Conservation (phyloP, 1,139 yeast genomes). For the Kodamaea derodonti region DNA sequence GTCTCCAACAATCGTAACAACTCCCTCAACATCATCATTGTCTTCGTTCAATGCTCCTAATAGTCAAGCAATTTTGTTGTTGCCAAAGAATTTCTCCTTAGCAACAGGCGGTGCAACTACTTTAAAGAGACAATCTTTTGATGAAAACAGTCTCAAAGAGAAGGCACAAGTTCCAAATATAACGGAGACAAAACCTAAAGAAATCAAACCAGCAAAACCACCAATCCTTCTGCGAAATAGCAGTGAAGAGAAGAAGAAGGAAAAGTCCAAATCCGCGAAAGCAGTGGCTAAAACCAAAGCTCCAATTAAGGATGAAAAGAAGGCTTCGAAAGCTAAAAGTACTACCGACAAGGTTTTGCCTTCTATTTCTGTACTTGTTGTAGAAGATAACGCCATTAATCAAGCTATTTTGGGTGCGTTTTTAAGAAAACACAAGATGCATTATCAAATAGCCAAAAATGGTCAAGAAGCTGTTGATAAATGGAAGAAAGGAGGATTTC, state of each 20-base stretch:
- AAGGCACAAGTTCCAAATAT: not conserved
- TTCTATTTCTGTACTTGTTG: constrained; percentile 84
- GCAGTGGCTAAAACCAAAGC: not conserved
- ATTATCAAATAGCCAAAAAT: constrained; percentile 81
- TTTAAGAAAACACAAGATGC: constrained; percentile 78
- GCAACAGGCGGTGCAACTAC: constrained; percentile 15
- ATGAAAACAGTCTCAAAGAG: constrained; percentile 19
- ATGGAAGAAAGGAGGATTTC: constrained; percentile 92
- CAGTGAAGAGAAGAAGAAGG: constrained; percentile 3
- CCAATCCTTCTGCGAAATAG: not conserved
- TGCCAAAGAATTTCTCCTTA: constrained; percentile 45
- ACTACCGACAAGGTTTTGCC: constrained; percentile 58
- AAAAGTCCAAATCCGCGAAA: not conserved
- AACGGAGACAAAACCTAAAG: constrained; percentile 1
- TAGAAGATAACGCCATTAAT: constrained; percentile 93
- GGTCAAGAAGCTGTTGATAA: constrained; percentile 91
- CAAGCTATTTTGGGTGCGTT: constrained; percentile 93
- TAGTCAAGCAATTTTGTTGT: constrained; percentile 38
- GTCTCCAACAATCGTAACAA: constrained; percentile 13
- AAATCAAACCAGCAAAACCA: not conserved
- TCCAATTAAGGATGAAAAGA: not conserved
- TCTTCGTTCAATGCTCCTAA: constrained; percentile 8
- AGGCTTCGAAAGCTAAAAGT: constrained; percentile 7
- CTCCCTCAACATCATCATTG: constrained; percentile 10
- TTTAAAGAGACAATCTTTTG: constrained; percentile 27